phyloP scores from a whole-genome alignment of 2,329 filamentous ascomycete species.

The Diaporthe longicolla region DNA sequence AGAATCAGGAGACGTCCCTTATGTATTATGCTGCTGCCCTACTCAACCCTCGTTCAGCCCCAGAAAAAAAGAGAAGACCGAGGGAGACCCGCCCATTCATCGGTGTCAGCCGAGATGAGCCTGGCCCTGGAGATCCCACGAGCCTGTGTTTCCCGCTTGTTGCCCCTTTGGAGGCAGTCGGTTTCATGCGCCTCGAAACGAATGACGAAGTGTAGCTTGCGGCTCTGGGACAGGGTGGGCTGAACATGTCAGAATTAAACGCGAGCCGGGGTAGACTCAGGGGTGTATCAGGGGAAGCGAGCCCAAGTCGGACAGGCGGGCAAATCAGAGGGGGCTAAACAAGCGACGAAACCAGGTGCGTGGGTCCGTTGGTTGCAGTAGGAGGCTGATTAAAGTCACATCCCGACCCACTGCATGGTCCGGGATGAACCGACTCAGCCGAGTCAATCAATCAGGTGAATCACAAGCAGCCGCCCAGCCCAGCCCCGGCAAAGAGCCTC shows the following conservation, averaged over 20 bases:
- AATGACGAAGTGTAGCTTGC: slow-evolving; percentile 32
- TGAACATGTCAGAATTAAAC: slow-evolving; percentile 32
- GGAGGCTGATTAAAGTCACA: slow-evolving; percentile 41
- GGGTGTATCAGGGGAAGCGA: not conserved
- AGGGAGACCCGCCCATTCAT: slow-evolving; percentile 21
- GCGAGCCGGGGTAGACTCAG: slow-evolving; percentile 32
- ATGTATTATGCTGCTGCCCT: slow-evolving; percentile 21
- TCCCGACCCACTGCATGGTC: slow-evolving; percentile 30
- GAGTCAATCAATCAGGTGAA: too few species aligned
- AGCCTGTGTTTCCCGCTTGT: not conserved
- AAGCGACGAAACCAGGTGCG: slow-evolving; percentile 28
- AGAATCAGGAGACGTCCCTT: slow-evolving; percentile 27
- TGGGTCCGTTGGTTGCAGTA: slow-evolving; percentile 1
- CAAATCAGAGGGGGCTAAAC: slow-evolving; percentile 21
- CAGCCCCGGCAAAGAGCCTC: slow-evolving; percentile 34
- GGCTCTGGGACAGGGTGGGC: slow-evolving; percentile 18
- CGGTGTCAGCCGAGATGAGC: slow-evolving; percentile 42
- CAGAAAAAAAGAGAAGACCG: not conserved
- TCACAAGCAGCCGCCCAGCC: not conserved
- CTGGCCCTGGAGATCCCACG: slow-evolving; percentile 14
- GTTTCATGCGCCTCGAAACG: slow-evolving; percentile 30
- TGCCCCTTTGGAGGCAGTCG: slow-evolving; percentile 4
- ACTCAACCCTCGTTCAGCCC: not conserved
- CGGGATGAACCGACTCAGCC: slow-evolving; percentile 12
- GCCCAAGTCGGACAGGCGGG: not conserved